Conservation (phyloP, 2,329 filamentous ascomycete species). For the Gremmenia infestans region DNA sequence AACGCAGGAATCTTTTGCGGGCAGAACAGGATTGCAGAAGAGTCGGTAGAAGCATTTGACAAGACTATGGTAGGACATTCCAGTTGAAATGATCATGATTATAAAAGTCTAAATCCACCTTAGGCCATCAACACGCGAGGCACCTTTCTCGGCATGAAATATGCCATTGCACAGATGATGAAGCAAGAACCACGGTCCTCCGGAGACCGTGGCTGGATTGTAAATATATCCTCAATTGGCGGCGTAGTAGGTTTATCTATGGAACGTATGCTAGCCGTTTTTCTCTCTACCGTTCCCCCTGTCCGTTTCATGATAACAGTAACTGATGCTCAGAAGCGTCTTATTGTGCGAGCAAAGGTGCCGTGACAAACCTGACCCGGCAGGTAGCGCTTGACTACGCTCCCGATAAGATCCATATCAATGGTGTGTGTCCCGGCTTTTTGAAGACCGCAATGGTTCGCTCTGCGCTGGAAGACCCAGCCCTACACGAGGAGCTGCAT, state of each 20-base stretch:
- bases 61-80: too few relatives aligned
- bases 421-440: too few relatives aligned
- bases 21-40: too few relatives aligned
- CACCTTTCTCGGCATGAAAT: neutral
- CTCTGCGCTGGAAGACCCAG: too few relatives aligned
- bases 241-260: neutral
- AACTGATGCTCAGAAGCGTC: neutral
- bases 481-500: too few relatives aligned
- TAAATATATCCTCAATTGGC: neutral
- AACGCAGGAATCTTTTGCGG: neutral
- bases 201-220: neutral
- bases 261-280: neutral
- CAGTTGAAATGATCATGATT: too few relatives aligned
- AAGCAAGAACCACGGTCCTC: neutral
- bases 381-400: neutral
- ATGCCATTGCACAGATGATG: neutral
- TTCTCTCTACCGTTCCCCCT: neutral
- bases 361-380: conserved; percentile 13
- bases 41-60: too few relatives aligned
- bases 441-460: too few relatives aligned
- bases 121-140: neutral
- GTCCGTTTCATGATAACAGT: neutral
- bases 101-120: too few relatives aligned
- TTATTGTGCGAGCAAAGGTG: conserved; percentile 19
- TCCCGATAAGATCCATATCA: neutral